These are phyloP conservation scores for Fusarium staphyleae DNA, from an alignment of 2,329 filamentous ascomycete genomes.

Conservation along the genomic window DNA sequence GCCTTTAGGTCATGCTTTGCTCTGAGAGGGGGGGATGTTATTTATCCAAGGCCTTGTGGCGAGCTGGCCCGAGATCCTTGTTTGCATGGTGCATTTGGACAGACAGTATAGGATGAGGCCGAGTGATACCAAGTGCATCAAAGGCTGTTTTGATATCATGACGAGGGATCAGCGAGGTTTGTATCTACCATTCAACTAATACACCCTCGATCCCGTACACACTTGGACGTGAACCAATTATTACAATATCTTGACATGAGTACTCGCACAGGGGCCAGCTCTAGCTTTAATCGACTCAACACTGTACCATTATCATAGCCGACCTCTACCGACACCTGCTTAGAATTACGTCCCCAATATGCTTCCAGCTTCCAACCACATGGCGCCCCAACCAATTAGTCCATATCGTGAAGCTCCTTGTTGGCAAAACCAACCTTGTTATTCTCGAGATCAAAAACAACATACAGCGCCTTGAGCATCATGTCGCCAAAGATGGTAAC, in stretches of 20 bases:
- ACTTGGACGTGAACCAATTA: slow-evolving; percentile 1
- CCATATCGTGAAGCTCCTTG: slow-evolving; percentile 47
- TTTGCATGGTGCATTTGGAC: slow-evolving; percentile 10
- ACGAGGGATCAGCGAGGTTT: slow-evolving; percentile 15
- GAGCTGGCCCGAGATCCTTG: too few relatives aligned
- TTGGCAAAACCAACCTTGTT: slow-evolving; percentile 53
- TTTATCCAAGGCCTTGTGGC: slow-evolving; percentile 10
- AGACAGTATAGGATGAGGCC: neutral
- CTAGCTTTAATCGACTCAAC: slow-evolving; percentile 7
- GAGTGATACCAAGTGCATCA: slow-evolving; percentile 30
- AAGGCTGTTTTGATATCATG: slow-evolving; percentile 10
- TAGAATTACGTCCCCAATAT: slow-evolving; percentile 11
- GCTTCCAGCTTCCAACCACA: neutral
- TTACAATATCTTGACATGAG: too few relatives aligned
- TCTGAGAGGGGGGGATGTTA: slow-evolving; percentile 1
- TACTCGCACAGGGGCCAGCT: neutral
- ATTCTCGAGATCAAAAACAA: slow-evolving; percentile 68
- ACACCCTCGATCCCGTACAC: slow-evolving; percentile 16
- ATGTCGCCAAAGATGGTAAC: slow-evolving; percentile 78
- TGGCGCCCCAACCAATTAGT: slow-evolving; percentile 5
- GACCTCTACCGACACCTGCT: slow-evolving; percentile 5
- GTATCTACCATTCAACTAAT: slow-evolving; percentile 35
- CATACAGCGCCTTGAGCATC: slow-evolving; percentile 80
- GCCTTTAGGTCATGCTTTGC: slow-evolving; percentile 18
- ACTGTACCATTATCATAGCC: slow-evolving; percentile 10